phyloP scores from a whole-genome alignment of 2,329 filamentous ascomycete species.

The Fusarium floridanum region DNA sequence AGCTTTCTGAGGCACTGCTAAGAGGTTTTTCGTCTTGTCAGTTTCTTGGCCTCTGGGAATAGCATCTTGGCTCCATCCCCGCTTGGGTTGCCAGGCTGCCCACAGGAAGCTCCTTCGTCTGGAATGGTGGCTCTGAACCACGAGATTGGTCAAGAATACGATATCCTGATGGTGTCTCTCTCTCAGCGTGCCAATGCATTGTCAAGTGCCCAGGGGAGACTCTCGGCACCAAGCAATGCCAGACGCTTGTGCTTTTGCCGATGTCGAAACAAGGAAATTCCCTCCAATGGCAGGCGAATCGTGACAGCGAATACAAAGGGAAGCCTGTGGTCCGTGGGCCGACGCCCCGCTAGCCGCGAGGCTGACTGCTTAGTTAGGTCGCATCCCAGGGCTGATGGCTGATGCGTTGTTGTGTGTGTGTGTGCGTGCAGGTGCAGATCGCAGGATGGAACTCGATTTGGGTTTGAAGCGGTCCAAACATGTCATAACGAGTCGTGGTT shows the following conservation, averaged over 20 bases:
- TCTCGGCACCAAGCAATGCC: not conserved
- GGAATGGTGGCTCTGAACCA: not conserved
- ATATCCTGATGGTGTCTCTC: not conserved
- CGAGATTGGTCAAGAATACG: conserved; percentile 2
- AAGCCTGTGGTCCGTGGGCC: conserved; percentile 3
- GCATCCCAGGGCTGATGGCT: not conserved
- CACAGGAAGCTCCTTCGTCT: conserved; percentile 11
- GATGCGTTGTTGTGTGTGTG: not conserved
- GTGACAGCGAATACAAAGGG: conserved; percentile 18
- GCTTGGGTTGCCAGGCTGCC: conserved; percentile 7
- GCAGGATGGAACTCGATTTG: conserved; percentile 25
- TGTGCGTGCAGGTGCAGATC: conserved; percentile 4
- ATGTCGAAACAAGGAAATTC: not conserved
- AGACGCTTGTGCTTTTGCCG: not conserved
- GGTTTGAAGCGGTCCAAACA: not conserved
- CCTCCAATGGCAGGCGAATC: conserved; percentile 26
- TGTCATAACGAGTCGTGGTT: not conserved
- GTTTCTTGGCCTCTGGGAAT: conserved; percentile 6
- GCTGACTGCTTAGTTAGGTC: conserved; percentile 13
- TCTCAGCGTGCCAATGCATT: not conserved
- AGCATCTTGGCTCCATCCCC: conserved; percentile 15
- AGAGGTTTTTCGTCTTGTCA: not conserved
- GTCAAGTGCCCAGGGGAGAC: not conserved
- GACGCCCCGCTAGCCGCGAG: conserved; percentile 13
- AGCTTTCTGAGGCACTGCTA: conserved; percentile 24